Percentiles rank a stretch among this genome's conserved stretches.
phyloP scores from a whole-genome alignment of 768 basidiomycete genomes.

The Boletus coccyginus region DNA sequence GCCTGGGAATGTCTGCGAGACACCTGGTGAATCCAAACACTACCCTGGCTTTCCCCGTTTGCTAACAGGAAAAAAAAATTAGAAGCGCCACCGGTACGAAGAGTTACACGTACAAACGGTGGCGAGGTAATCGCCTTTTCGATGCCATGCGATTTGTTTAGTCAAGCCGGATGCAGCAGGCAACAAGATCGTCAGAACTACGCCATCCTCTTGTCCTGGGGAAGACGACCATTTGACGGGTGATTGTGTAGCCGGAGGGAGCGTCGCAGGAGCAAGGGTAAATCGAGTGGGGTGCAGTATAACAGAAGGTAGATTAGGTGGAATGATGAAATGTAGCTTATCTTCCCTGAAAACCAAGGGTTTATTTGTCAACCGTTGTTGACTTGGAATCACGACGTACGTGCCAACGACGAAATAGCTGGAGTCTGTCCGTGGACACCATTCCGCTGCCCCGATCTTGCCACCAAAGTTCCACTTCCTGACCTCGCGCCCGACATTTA shows the following conservation, averaged over 20 bases:
- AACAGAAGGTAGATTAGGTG: conserved; percentile 67
- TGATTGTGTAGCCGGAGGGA: conserved; percentile 60
- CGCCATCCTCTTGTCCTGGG: conserved; percentile 44
- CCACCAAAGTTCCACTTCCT: conserved; percentile 80
- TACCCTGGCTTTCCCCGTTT: conserved; percentile 66
- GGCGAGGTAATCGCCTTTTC: conserved; percentile 92
- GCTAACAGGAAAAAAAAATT: conserved; percentile 38
- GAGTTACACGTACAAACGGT: conserved; percentile 77
- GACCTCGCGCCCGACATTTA: conserved; percentile 83
- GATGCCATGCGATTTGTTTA: conserved; percentile 88
- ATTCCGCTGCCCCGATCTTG: conserved; percentile 83
- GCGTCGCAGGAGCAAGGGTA: conserved; percentile 60
- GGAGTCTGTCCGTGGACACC: conserved; percentile 88
- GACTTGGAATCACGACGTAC: conserved; percentile 47
- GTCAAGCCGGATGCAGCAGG: conserved; percentile 67
- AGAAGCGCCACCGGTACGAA: conserved; percentile 4
- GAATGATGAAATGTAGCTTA: conserved; percentile 73
- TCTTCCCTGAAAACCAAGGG: conserved; percentile 59
- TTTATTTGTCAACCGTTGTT: conserved; percentile 7
- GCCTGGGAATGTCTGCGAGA: conserved; percentile 94
- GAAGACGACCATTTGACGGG: conserved; percentile 69
- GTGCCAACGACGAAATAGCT: conserved; percentile 75
- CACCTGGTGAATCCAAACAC: conserved; percentile 95
- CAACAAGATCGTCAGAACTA: conserved; percentile 60
- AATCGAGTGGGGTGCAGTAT: conserved; percentile 58